These are phyloP conservation scores for Hyaloscypha finlandica DNA, from an alignment of 495 filamentous ascomycete species.

Conservation along the genomic window DNA sequence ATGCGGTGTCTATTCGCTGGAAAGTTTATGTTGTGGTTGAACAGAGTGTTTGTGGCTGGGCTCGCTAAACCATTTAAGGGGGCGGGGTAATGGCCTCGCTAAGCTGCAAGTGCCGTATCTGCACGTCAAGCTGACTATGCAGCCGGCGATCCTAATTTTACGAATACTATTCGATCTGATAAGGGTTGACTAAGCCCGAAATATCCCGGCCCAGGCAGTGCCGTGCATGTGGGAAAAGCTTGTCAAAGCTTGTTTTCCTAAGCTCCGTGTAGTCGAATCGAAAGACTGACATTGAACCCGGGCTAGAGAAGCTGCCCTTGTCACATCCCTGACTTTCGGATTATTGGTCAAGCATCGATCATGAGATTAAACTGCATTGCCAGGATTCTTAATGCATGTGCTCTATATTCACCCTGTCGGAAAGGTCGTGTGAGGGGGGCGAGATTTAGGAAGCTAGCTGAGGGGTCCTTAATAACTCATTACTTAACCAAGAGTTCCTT, in stretches of 20 bases:
- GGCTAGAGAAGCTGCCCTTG: not conserved
- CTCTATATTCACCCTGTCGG: too few relatives aligned
- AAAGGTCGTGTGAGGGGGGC: not conserved
- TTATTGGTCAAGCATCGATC: not conserved
- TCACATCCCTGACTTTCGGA: not conserved
- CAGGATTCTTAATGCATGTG: too few relatives aligned
- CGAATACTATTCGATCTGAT: not conserved
- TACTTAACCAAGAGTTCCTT: not conserved
- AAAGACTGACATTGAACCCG: not conserved
- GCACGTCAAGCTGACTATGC: slow-evolving; percentile 3
- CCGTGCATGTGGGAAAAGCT: not conserved
- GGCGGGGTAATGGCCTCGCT: not conserved
- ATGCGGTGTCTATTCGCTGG: not conserved
- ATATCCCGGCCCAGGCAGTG: not conserved
- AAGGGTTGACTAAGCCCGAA: not conserved
- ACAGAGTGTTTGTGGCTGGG: not conserved
- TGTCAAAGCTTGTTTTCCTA: not conserved
- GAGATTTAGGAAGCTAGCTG: not conserved
- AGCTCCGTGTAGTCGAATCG: not conserved
- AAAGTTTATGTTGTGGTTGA: not conserved
- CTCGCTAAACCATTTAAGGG: not conserved
- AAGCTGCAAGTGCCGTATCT: not conserved
- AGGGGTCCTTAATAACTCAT: not conserved
- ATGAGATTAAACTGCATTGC: too few relatives aligned
- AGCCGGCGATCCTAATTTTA: not conserved